Base-by-base conservation (phyloP, 495 filamentous ascomycete genomes). In the Hypoxylon fuscum region DNA sequence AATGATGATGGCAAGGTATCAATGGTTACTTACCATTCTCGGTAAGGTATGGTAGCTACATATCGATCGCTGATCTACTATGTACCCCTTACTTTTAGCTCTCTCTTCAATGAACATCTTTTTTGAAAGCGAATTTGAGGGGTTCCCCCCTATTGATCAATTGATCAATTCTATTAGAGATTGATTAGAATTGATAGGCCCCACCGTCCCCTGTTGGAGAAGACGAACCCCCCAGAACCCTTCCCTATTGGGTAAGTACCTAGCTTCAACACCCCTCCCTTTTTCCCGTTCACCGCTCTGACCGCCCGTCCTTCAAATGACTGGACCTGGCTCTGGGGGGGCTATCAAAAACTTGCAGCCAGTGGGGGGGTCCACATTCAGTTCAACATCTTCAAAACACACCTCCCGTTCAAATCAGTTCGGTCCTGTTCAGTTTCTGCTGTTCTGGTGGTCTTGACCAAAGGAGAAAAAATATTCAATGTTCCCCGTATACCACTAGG, bases 371-470 rank as follows among this genome's bases (percentile, higher is more conserved):
- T 40, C 64, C 59, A 68, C 64, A 34, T 59, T 42, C 45, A 58
- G 44, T 68, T 59, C 59, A 59, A 68, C 64, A 55, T 59, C 59
- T 59, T 63, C 59, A 55, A 63, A 68, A 67, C 46, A 46, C 43
- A 54, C 51, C 20, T 12, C 25, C 15, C 20, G 31, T 50, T 22
- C 47, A 25, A 23, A 37, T 43, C 8, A 42, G 29, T 45, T 40
- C n/a, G n/a, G n/a, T n/a, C n/a, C n/a, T n/a, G n/a, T n/a, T n/a
- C n/a, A n/a, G n/a, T n/a, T n/a, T n/a, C n/a, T n/a, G n/a, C 52
- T 32, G 46, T 57, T 41, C 25, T 31, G 35, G 62, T 51, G 56
- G 21, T 57, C 31, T 40, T 31, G 45, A 51, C 44, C 34, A 54
- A 34, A 32, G n/a, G n/a, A n/a, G n/a, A n/a, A n/a, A n/a, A n/a